Conservation (phyloP, 129 eudicot species). For the Pittosporum tobira region DNA sequence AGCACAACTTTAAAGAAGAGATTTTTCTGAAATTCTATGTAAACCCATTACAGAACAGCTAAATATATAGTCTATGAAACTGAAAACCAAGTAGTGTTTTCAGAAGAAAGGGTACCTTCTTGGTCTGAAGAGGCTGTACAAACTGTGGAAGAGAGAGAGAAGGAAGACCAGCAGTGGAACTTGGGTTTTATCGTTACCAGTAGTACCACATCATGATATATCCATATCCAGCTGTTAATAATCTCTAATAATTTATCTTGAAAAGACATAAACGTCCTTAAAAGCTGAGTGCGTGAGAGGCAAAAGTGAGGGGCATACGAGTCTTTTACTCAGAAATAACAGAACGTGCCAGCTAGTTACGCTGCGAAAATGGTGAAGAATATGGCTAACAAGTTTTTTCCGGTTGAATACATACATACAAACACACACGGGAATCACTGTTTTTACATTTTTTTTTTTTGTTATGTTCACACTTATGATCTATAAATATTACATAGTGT, state of each 20-base stretch:
- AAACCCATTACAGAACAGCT: slow-evolving; percentile 1
- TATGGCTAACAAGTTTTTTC: slow-evolving; percentile 77
- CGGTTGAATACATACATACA: slow-evolving; percentile 73
- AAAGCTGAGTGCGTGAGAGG: not conserved
- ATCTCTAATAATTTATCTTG: slow-evolving; percentile 7
- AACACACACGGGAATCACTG: too few relatives aligned
- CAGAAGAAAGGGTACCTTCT: slow-evolving; percentile 19
- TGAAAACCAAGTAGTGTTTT: not conserved
- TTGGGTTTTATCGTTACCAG: slow-evolving; percentile 28
- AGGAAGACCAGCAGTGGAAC: slow-evolving; percentile 19
- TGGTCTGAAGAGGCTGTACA: slow-evolving; percentile 8
- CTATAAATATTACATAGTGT: too few relatives aligned
- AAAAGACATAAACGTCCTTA: slow-evolving; percentile 23
- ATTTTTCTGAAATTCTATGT: not conserved
- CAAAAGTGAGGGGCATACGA: not conserved
- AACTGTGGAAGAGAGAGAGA: slow-evolving; percentile 10
- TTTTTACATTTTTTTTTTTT: too few relatives aligned
- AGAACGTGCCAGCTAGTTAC: too few relatives aligned
- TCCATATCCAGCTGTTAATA: slow-evolving; percentile 32
- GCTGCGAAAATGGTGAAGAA: slow-evolving; percentile 80
- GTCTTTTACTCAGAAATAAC: too few relatives aligned
- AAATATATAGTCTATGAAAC: not conserved
- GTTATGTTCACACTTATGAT: too few relatives aligned
- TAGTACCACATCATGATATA: slow-evolving; percentile 25
- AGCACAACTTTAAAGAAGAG: not conserved